Evolutionary conservation across 2,329 filamentous ascomycete species (phyloP).

Genomic region (Botryosphaeria dothidea): DNA sequence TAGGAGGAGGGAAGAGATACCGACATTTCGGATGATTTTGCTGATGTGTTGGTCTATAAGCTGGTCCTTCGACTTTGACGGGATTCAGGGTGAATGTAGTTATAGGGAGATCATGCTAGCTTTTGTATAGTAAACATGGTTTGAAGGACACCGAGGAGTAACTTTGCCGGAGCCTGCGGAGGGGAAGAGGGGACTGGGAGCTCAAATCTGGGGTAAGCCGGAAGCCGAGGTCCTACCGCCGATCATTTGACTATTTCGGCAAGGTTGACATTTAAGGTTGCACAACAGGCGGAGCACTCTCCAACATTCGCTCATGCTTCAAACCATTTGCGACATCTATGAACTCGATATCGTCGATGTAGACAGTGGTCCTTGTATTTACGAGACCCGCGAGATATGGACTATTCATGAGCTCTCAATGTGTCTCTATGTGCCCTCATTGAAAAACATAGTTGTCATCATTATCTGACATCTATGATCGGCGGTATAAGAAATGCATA

Average conservation of each 20-base stretch:
- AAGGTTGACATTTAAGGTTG: neutral
- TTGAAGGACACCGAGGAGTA: neutral
- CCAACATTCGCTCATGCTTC: neutral
- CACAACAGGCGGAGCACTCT: neutral
- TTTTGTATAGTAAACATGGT: neutral
- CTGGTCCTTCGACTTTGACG: no score
- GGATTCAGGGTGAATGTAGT: no score
- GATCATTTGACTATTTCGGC: neutral
- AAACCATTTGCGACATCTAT: no score
- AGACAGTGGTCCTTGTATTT: no score
- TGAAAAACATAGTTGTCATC: no score
- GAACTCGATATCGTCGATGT: no score
- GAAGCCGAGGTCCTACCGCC: conserved; percentile 1
- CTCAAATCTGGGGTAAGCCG: conserved; percentile 13
- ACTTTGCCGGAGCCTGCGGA: neutral
- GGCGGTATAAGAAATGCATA: no score
- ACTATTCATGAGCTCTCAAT: no score
- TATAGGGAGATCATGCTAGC: neutral
- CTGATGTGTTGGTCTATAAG: no score
- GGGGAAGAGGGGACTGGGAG: neutral
- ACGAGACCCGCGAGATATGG: no score
- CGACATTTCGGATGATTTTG: neutral
- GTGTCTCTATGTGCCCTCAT: no score
- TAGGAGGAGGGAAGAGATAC: conserved; percentile 40
- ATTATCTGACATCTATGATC: no score